Evolutionary conservation across 148 eudicot genomes (phyloP), one percentile per base, ranked within the genome.

Genomic region (Rhododendron molle): DNA sequence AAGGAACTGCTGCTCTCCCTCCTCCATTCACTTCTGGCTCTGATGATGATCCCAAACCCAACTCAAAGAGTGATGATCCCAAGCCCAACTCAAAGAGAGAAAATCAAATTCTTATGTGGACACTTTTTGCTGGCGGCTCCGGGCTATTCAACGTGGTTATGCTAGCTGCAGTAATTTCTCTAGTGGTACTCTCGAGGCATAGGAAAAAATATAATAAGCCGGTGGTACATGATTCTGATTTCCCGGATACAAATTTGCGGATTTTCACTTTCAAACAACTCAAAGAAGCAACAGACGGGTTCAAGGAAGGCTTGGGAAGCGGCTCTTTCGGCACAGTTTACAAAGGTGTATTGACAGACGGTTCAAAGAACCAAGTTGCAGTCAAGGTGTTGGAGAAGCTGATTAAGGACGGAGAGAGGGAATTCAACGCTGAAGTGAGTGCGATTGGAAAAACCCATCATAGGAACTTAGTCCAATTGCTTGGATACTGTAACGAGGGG

Each of bases 261-360:
- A 26, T 78, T 15, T 86, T 81, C 74, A 73, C 84, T 28, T 86
- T 80, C 54, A 26, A 71, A 20, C 84, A 86, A 21, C 46, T 86
- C 38, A 72, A 71, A 71, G 77, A 73, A 50, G 87, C 87, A 5
- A 72, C 87, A 28, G 78, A 73, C 40, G 83, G 83, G 21, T 86
- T 86, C 80, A 81, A 83, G 38, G 81, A 86, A 36, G 87, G 81
- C 46, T 43, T 86, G 15, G 87, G 87, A 40, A 81, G 84, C 32
- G 87, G 87, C 32, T 74, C 80, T 23, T 58, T 44, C 21, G 87
- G 87, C 21, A 81, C 54, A 50, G 84, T 86, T 3, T 86, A 81
- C 20, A 81, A 85, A 85, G 87, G 87, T 34, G 32, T 47, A 7
- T 44, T 85, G 16, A 2, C 32, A 20, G 15, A 2, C 60, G 14